Percentiles rank a stretch among this genome's conserved stretches.
These are phyloP conservation scores for Combretum micranthum DNA, from an alignment of 345 rosid genomes.

Conservation along the genomic window DNA sequence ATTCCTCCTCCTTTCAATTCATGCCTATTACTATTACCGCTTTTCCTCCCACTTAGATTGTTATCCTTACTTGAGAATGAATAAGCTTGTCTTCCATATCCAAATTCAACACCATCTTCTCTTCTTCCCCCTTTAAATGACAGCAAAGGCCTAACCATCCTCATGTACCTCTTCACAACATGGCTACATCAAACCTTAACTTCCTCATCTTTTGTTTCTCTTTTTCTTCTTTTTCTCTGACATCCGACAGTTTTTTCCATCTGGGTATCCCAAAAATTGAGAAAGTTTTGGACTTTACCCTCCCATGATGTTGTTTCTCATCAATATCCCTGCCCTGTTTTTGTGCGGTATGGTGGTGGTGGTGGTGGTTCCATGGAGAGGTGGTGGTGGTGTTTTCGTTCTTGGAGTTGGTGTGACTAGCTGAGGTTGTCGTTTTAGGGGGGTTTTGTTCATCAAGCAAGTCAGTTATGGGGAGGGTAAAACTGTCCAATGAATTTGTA, in stretches of 20 bases:
- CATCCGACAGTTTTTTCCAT: slow-evolving; percentile 48
- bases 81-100: no score
- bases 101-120: not conserved
- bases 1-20: slow-evolving; percentile 30
- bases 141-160: slow-evolving; percentile 2
- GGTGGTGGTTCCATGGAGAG: not conserved
- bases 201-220: slow-evolving; percentile 41
- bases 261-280: slow-evolving; percentile 52
- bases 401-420: not conserved
- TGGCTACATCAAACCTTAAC: slow-evolving; percentile 52
- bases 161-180: slow-evolving; percentile 10
- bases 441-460: slow-evolving; percentile 25
- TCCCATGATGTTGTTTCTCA: slow-evolving; percentile 14
- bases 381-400: slow-evolving; percentile 6
- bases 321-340: slow-evolving; percentile 1
- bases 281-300: slow-evolving; percentile 60
- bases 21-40: slow-evolving; percentile 13
- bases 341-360: not conserved
- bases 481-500: slow-evolving; percentile 61
- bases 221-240: slow-evolving; percentile 27
- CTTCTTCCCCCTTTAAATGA: not conserved
- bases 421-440: not conserved
- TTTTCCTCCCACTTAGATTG: not conserved
- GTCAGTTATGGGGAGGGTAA: slow-evolving; percentile 48
- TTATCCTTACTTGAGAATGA: no score